These are phyloP conservation scores for Solanum ossicruentum DNA, from an alignment of 257 asterid genomes.

Conservation along the genomic window DNA sequence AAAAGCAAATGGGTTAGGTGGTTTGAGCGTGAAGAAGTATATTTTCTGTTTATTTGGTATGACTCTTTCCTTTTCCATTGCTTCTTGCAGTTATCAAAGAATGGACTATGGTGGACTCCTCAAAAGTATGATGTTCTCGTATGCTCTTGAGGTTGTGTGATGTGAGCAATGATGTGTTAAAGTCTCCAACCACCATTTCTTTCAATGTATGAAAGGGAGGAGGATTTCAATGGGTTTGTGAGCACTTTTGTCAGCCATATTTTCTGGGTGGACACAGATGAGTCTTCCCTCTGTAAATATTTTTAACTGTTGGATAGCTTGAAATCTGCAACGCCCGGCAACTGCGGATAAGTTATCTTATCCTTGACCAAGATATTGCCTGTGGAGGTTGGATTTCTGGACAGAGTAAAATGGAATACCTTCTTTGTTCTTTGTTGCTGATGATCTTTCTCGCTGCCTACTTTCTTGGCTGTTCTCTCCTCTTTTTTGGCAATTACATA, in stretches of 20 bases:
- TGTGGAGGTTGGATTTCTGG: constrained; percentile 8
- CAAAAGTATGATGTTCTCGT: background rate
- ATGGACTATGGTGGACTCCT: background rate
- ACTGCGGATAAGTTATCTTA: background rate
- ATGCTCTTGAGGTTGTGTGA: background rate
- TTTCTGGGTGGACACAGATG: background rate
- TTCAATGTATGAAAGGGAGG: background rate
- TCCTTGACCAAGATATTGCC: constrained; percentile 4
- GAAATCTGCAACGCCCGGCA: constrained; percentile 4
- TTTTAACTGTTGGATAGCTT: constrained; percentile 12
- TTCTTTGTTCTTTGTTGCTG: constrained; percentile 9
- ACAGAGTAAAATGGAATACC: constrained; percentile 1
- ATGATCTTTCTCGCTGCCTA: background rate
- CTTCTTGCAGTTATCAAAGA: background rate
- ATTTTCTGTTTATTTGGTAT: background rate
- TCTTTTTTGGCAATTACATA: constrained; percentile 1
- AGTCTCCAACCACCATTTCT: background rate
- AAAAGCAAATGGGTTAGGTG: background rate
- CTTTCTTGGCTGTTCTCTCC: background rate
- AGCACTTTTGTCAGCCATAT: background rate
- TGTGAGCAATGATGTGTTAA: background rate
- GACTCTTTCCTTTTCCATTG: background rate
- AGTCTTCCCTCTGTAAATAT: background rate
- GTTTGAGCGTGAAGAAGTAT: background rate
- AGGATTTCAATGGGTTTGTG: background rate